These are phyloP conservation scores for Agaricus bisporus DNA, from an alignment of 768 basidiomycete species.

Conservation along the genomic window DNA sequence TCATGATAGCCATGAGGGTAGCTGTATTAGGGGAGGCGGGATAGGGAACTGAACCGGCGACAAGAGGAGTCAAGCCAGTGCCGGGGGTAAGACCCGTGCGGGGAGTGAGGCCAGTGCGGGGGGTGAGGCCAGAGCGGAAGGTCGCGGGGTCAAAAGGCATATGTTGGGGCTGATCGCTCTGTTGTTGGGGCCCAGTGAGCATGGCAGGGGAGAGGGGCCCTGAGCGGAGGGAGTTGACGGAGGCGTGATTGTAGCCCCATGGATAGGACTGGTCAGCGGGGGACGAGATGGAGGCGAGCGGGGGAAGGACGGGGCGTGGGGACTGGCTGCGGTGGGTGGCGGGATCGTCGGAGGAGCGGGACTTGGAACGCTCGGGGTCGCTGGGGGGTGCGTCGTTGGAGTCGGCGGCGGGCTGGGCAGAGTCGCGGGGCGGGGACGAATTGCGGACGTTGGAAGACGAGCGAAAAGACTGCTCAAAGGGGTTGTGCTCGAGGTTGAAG, in stretches of 20 bases:
- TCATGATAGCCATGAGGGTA: conserved; percentile 90
- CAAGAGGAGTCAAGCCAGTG: conserved; percentile 76
- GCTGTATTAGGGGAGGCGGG: conserved; percentile 87
- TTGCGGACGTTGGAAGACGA: conserved; percentile 48
- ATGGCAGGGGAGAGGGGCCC: conserved; percentile 96
- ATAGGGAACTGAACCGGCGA: conserved; percentile 68
- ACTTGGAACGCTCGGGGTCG: conserved; percentile 20
- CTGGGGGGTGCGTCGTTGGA: conserved; percentile 8
- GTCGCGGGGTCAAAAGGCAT: conserved; percentile 62
- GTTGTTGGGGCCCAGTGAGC: conserved; percentile 79
- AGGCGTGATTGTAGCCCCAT: conserved; percentile 57
- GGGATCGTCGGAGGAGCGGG: conserved; percentile 16
- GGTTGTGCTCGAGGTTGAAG: conserved; percentile 81
- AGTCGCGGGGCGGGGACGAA: conserved; percentile 24
- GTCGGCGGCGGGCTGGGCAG: conserved; percentile 8
- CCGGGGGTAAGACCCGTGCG: conserved; percentile 75
- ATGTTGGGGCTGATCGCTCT: conserved; percentile 30
- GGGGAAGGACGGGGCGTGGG: conserved; percentile 73
- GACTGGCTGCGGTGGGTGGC: conserved; percentile 34
- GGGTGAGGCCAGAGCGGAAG: conserved; percentile 86
- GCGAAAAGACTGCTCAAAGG: conserved; percentile 90
- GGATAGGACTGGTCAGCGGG: conserved; percentile 57
- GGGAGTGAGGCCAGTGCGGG: conserved; percentile 78
- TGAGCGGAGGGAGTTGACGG: conserved; percentile 78
- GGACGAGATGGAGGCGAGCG: conserved; percentile 73